Evolutionary conservation across 768 basidiomycete genomes (phyloP).

Genomic region (Candolleomyces eurysporus): DNA sequence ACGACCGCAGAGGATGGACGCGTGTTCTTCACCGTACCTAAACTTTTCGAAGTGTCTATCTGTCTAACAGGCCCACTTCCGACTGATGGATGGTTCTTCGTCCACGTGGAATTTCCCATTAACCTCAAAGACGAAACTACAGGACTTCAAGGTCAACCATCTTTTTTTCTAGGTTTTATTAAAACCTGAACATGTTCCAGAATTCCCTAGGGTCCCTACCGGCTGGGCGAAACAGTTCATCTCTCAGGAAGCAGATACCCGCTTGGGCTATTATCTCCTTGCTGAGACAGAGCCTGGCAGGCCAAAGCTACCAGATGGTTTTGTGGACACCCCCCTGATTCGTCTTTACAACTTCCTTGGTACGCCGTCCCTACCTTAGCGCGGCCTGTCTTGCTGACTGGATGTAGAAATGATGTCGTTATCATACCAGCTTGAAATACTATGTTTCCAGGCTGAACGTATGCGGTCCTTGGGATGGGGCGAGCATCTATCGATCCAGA

Average conservation of each 20-base stretch:
- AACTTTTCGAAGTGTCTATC: conserved; percentile 71
- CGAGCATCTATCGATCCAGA: conserved; percentile 67
- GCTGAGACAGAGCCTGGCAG: conserved; percentile 35
- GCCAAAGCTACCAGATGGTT: conserved; percentile 55
- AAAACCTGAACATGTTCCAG: conserved; percentile 31
- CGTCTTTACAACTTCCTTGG: conserved; percentile 88
- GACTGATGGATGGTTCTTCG: conserved; percentile 85
- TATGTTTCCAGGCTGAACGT: conserved; percentile 82
- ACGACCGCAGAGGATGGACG: conserved; percentile 62
- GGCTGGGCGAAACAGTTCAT: conserved; percentile 65
- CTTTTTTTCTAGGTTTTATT: background rate
- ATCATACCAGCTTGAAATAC: conserved; percentile 88
- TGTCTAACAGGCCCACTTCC: conserved; percentile 69
- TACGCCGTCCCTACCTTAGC: conserved; percentile 35
- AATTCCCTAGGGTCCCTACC: conserved; percentile 69
- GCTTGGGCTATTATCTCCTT: conserved; percentile 63
- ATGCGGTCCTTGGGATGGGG: conserved; percentile 88
- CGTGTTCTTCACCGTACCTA: conserved; percentile 70
- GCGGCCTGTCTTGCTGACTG: conserved; percentile 1
- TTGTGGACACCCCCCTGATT: conserved; percentile 80
- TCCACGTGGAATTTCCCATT: conserved; percentile 72
- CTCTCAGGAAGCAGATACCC: conserved; percentile 68
- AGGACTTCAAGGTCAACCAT: conserved; percentile 58
- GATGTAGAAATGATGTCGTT: conserved; percentile 82
- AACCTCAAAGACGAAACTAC: conserved; percentile 72